Evolutionary conservation across 2,329 filamentous ascomycete genomes (phyloP).

Genomic region (Cadophora sp.): DNA sequence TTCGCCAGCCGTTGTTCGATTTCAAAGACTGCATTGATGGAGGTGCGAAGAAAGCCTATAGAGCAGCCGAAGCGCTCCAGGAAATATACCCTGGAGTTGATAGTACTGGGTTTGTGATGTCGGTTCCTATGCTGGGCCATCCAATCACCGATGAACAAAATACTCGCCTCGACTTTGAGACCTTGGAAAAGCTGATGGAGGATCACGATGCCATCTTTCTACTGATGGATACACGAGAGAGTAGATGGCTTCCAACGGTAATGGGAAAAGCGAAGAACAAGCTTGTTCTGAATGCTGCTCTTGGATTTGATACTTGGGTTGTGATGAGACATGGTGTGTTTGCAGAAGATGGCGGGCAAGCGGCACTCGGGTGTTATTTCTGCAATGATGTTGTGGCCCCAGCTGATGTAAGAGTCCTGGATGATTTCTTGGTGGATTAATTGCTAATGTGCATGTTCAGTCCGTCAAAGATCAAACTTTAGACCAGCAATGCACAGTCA

Average conservation of each 20-base stretch:
- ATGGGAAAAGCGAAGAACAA: conserved; percentile 94
- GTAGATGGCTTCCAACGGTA: conserved; percentile 92
- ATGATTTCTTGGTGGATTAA: not conserved
- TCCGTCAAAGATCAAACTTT: conserved; percentile 94
- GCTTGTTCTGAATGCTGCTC: conserved; percentile 94
- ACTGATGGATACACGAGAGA: conserved; percentile 96
- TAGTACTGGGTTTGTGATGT: conserved; percentile 78
- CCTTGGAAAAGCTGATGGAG: conserved; percentile 75
- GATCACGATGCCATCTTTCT: conserved; percentile 92
- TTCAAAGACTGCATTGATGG: conserved; percentile 89
- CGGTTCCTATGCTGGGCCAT: conserved; percentile 95
- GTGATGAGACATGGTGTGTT: conserved; percentile 93
- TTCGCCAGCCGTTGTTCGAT: conserved; percentile 89
- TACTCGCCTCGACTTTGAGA: conserved; percentile 76
- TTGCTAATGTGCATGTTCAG: conserved; percentile 52
- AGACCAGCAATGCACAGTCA: conserved; percentile 98
- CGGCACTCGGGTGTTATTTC: conserved; percentile 92
- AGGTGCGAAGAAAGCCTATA: conserved; percentile 80
- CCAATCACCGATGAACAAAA: conserved; percentile 76
- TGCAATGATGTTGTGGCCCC: conserved; percentile 98
- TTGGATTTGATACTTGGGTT: conserved; percentile 96
- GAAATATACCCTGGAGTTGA: conserved; percentile 93
- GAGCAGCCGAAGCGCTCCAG: conserved; percentile 79
- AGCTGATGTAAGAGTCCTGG: conserved; percentile 72
- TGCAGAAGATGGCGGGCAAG: conserved; percentile 58